Evolutionary conservation across 192 early-diverging fungal species (phyloP), one percentile per base, ranked within the genome.

Genomic region (Linnemannia elongata): DNA sequence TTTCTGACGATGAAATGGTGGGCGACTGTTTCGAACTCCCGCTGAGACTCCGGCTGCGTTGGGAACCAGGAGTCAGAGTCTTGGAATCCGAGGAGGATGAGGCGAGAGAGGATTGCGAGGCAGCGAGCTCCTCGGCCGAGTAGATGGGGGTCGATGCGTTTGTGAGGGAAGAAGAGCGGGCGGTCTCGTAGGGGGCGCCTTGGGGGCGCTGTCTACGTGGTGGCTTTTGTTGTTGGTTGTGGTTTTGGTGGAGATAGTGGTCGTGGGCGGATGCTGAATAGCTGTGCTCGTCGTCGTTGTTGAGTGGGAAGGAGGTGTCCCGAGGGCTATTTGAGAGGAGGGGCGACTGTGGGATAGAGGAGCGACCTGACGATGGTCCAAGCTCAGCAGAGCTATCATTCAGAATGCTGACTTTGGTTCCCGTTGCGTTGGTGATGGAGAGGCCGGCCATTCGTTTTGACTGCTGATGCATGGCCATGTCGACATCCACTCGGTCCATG

Each of bases 381-480:
- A 47, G 66, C 30, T 71, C 80, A 69, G 66, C n/a, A 4, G 60
- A 42, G 20, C 63, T 81, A 33, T 88, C 88, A 74, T 93, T 93
- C 27, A 93, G 79, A 33, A 93, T 81, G 69, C 90, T 93, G 71
- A 93, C 88, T 71, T 90, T 86, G 33, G 90, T 55, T 42, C 92
- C 92, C 13, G 90, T 89, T 47, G 91, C 84, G 76, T 92, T 89
- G 18, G 87, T 91, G 70, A 92, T 90, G 45, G 89, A 91, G 33
- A 93, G 78, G 8, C 85, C 85, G 18, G 85, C 85, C 9, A 87
- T 57, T 24, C 85, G 74, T 38, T 78, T 81, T 38, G 85, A 87
- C 66, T 87, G 85, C 44, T 87, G 85, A 9, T 69, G 69, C 8
- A 87, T 36, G 13, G 72, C 72, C 17, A 72, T 35, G 68, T 81